These are phyloP conservation scores for Athelia psychrophila DNA, from an alignment of 1,284 basidiomycete species.

Conservation along the genomic window DNA sequence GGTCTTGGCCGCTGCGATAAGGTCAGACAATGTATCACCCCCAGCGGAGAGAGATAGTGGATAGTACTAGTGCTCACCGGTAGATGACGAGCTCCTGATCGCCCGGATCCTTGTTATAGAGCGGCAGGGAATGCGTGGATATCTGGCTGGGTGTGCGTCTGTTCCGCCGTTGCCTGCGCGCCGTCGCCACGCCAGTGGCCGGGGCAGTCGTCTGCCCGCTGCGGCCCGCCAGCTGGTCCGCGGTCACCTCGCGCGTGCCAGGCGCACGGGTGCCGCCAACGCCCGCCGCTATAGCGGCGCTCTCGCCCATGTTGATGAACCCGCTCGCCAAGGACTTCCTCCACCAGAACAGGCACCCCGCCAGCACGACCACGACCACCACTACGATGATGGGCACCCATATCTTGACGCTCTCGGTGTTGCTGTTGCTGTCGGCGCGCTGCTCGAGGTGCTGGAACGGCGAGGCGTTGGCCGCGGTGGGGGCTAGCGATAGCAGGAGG, in stretches of 20 bases:
- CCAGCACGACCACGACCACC: conserved; percentile 7
- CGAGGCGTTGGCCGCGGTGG: too few relatives aligned
- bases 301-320: neutral
- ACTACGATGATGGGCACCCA: conserved; percentile 27
- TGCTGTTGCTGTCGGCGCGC: neutral
- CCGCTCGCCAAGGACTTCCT: conserved; percentile 14
- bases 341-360: conserved; percentile 14
- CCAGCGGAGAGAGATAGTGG: too few relatives aligned
- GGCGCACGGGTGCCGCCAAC: conserved; percentile 4
- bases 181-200: neutral
- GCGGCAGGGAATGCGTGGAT: conserved; percentile 68
- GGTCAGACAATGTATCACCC: neutral
- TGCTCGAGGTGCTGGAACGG: too few relatives aligned
- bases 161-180: conserved; percentile 44
- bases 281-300: conserved; percentile 11
- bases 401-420: neutral
- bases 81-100: conserved; percentile 75
- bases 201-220: neutral
- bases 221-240: conserved; percentile 7
- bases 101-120: conserved; percentile 77
- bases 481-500: too few relatives aligned
- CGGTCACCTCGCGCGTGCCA: conserved; percentile 4
- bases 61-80: conserved; percentile 37
- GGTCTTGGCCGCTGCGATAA: conserved; percentile 26
- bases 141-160: conserved; percentile 60